A percentile compares a stretch with the other conserved stretches of the same genome.
phyloP scores from a whole-genome alignment of 1,139 yeast genomes.

The Nakaseomyces uthaithaninus region DNA sequence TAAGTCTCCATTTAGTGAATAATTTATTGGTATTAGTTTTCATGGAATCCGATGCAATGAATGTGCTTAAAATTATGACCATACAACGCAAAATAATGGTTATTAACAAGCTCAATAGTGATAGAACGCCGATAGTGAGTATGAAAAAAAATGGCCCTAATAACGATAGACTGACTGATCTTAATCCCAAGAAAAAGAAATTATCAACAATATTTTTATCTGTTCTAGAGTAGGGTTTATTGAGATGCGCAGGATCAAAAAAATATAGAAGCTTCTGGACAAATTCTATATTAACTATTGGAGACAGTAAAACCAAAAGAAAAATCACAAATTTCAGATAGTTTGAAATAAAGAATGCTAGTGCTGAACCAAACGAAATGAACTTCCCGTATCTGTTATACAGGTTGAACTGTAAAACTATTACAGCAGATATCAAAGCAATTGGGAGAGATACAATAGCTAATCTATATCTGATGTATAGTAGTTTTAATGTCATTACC shows the following conservation, averaged over 20 bases:
- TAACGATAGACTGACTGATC: conserved; percentile 45
- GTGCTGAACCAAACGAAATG: conserved; percentile 44
- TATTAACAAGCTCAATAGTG: conserved; percentile 10
- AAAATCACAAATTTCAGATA: conserved; percentile 20
- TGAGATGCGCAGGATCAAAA: conserved; percentile 53
- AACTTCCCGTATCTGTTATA: conserved; percentile 39
- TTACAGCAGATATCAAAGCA: conserved; percentile 39
- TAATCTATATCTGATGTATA: conserved; percentile 57
- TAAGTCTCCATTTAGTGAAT: conserved; percentile 3
- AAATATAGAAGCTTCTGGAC: conserved; percentile 33
- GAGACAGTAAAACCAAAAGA: conserved; percentile 35
- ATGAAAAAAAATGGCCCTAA: conserved; percentile 51
- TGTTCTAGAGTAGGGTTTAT: conserved; percentile 25
- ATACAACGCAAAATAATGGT: background rate
- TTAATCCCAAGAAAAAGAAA: conserved; percentile 59
- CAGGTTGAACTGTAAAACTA: conserved; percentile 40
- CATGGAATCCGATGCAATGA: background rate
- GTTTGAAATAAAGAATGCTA: conserved; percentile 32
- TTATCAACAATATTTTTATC: conserved; percentile 31
- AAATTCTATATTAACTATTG: conserved; percentile 31
- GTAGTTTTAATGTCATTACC: conserved; percentile 37
- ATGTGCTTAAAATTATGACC: conserved; percentile 7
- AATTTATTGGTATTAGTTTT: conserved; percentile 33
- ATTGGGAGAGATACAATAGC: conserved; percentile 53
- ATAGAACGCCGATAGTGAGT: conserved; percentile 45